Evolutionary conservation across 2,329 filamentous ascomycete species (phyloP), one percentile per base, ranked within the genome.

Genomic region (Epichloe sylvatica): DNA sequence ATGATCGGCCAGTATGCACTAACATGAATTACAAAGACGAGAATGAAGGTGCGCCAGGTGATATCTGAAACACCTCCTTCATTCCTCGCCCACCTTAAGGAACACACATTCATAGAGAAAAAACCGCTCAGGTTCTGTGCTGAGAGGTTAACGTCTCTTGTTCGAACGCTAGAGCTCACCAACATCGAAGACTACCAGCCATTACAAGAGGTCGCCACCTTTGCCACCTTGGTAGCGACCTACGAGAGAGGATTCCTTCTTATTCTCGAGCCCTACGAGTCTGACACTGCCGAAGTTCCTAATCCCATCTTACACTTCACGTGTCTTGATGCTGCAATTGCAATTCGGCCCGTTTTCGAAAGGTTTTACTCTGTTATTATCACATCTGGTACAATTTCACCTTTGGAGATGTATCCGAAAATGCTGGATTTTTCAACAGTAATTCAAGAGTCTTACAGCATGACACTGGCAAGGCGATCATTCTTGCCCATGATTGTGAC

Each of bases 401-500:
- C 92, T 0, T 70, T 98, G 3, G 94, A 98, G 64, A 98, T 98
- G 85, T 98, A 98, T 61, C 94, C 92, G 0, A 96, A 95, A 62
- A 98, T 98, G 90, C 81, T 98, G 25, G 85, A 88, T 48, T 98
- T 98, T 68, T 76, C 77, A 9, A 88, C 90, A 1, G 89, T 97
- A 0, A 84, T 97, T 3, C 90, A 97, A 63, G 90, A 98, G 65
- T 98, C 94, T 0, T 98, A 98, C 69, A 82, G 81, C 54, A 98
- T 98, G 89, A 97, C 92, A 0, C 77, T 98, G 5, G 91, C 91
- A 2, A 79, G 94, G 41, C 79, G 85, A 50, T 95, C 92, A n/a
- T 98, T 98, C 70, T 70, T 98, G 54, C 92, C 92, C 1, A 94
- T 98, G 87, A 92, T 98, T 55, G 89, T 98, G 35, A 97, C 92